These are phyloP conservation scores for Curvularia eragrostidis DNA, from an alignment of 2,329 filamentous ascomycete genomes.

Conservation along the genomic window DNA sequence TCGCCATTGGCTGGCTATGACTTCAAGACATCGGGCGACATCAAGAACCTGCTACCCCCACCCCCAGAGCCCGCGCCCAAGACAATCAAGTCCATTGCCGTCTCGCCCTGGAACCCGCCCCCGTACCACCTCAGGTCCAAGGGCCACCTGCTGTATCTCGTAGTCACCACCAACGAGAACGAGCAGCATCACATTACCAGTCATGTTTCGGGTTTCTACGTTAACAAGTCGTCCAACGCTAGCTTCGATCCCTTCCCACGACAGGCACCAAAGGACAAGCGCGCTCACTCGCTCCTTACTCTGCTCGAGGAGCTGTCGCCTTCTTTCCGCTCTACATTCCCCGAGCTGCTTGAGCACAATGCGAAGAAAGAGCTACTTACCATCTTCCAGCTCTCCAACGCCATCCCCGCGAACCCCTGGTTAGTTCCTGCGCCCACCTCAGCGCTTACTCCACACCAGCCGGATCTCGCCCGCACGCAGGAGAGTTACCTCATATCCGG, in stretches of 20 bases:
- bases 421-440: slow-evolving; percentile 75
- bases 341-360: slow-evolving; percentile 81
- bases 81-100: slow-evolving; percentile 85
- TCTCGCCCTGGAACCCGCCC: slow-evolving; percentile 96
- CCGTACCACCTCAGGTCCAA: slow-evolving; percentile 89
- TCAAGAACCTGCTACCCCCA: slow-evolving; percentile 74
- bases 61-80: slow-evolving; percentile 75
- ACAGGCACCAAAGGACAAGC: slow-evolving; percentile 75
- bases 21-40: slow-evolving; percentile 71
- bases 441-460: slow-evolving; percentile 71
- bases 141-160: slow-evolving; percentile 90
- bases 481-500: slow-evolving; percentile 91
- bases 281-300: slow-evolving; percentile 84
- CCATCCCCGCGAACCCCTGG: slow-evolving; percentile 92
- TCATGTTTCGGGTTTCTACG: slow-evolving; percentile 93
- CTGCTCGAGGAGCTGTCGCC: slow-evolving; percentile 81
- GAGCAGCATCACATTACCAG: slow-evolving; percentile 94
- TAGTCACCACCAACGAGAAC: slow-evolving; percentile 88
- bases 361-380: slow-evolving; percentile 85
- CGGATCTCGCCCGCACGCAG: slow-evolving; percentile 88
- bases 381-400: slow-evolving; percentile 94
- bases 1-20: slow-evolving; percentile 71
- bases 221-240: slow-evolving; percentile 93
- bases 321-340: slow-evolving; percentile 79
- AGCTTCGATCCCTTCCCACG: slow-evolving; percentile 93